These are phyloP conservation scores for Chaetomium olivaceum DNA, from an alignment of 2,329 filamentous ascomycete species.

Conservation along the genomic window DNA sequence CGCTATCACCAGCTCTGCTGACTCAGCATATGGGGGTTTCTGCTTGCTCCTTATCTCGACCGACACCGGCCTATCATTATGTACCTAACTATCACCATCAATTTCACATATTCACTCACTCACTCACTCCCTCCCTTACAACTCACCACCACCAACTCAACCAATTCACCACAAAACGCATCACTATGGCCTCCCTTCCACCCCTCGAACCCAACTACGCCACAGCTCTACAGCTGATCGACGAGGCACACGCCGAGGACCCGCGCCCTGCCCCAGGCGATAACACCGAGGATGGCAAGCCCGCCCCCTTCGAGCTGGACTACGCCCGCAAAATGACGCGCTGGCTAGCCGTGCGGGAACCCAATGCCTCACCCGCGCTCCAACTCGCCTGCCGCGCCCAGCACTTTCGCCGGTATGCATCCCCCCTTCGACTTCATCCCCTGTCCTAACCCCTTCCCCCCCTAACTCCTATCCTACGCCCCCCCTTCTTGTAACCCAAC, in stretches of 20 bases:
- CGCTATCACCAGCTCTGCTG: neutral
- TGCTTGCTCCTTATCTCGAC: neutral
- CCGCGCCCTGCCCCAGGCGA: conserved; percentile 48
- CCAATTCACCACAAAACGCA: neutral
- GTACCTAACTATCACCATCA: neutral
- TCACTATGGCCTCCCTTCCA: conserved; percentile 34
- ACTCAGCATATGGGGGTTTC: neutral
- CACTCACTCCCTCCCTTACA: neutral
- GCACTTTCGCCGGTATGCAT: conserved; percentile 67
- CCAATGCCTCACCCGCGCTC: conserved; percentile 65
- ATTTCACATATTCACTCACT: neutral
- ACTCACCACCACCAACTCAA: neutral
- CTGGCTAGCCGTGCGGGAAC: conserved; percentile 64
- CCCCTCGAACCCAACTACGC: conserved; percentile 45
- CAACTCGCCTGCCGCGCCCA: conserved; percentile 79
- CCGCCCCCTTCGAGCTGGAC: conserved; percentile 74
- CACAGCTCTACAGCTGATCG: conserved; percentile 66
- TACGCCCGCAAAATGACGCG: conserved; percentile 78
- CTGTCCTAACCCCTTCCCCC: neutral
- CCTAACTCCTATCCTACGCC: neutral
- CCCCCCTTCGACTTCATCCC: neutral
- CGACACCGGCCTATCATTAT: neutral
- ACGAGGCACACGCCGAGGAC: conserved; percentile 69
- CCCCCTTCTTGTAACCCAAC: neutral
- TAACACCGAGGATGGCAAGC: conserved; percentile 46